Base-by-base conservation (phyloP, 202 grass and related monocot species). In the Carex sylvatica region DNA sequence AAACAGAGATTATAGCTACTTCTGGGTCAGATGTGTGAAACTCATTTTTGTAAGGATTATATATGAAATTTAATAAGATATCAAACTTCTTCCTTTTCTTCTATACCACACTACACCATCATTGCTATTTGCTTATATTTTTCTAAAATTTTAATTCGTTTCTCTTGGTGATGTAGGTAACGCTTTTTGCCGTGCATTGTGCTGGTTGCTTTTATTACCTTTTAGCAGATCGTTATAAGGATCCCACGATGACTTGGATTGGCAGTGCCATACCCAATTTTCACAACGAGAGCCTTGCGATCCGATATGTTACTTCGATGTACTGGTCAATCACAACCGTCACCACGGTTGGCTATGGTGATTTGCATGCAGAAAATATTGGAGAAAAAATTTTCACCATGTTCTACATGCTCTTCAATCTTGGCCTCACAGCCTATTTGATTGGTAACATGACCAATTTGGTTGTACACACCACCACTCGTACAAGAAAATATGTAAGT, bases 381-480 rank as follows among this genome's bases (percentile, higher is more conserved):
- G 82, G 93, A 26, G 96, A 99, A 61, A 99, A 93, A 89, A 85
- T 99, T 72, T 99, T 99, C 79, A 85, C 92, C 83, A 96, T 89
- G 70, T 92, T 96, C 28, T 99, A 99, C 86, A 99, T 99, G 96
- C 86, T 99, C 44, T 99, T 99, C 56, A 96, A 99, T 83, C 92
- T 99, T 86, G 96, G 96, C 61, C 84, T 96, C 80, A 99, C 96
- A 83, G 96, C 96, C 15, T 99, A 99, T 90, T 90, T 99, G 85
- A 99, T 99, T 10, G 96, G 96, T 70, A 99, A 99, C 74, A 99
- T 99, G 96, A 99, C 96, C 64, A 95, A 99, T 88, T 90, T 99
- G 73, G 96, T 99, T 30, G 96, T 99, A 60, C 96, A 99, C 79
- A 83, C 90, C 19, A 96, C 96, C 64, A 93, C 89, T 69, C 91